Percentiles rank a stretch among this genome's conserved stretches.
phyloP scores from a whole-genome alignment of 345 rosid species.

The Boechera retrofracta region DNA sequence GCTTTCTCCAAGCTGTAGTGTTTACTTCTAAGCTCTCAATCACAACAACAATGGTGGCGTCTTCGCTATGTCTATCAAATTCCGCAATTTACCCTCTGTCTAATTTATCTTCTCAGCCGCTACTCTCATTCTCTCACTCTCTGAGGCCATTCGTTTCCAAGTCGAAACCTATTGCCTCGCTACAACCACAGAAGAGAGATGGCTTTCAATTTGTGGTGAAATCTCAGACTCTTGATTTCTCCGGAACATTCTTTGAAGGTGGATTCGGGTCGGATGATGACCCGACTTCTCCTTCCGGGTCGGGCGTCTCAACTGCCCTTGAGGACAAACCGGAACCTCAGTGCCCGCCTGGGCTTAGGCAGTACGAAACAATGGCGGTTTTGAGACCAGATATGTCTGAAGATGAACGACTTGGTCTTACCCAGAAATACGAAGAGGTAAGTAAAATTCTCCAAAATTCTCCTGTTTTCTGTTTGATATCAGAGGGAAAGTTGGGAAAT shows the following conservation, averaged over 20 bases:
- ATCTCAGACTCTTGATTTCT: conserved; percentile 74
- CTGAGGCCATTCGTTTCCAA: conserved; percentile 49
- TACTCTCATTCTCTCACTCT: conserved; percentile 52
- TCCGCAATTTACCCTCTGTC: conserved; percentile 47
- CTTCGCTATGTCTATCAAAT: conserved; percentile 50
- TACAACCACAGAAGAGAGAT: conserved; percentile 32
- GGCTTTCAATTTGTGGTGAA: conserved; percentile 36
- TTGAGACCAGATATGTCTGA: conserved; percentile 97
- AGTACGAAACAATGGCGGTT: conserved; percentile 87
- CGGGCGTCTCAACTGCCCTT: conserved; percentile 53
- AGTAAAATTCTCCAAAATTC: conserved; percentile 39
- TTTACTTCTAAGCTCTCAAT: conserved; percentile 20
- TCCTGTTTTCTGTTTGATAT: background rate
- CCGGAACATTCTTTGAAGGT: conserved; percentile 81
- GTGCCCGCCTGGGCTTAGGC: conserved; percentile 92
- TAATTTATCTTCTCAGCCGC: conserved; percentile 45
- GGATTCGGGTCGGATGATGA: conserved; percentile 77
- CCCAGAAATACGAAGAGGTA: conserved; percentile 99
- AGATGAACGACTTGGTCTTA: conserved; percentile 81
- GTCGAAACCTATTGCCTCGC: conserved; percentile 38
- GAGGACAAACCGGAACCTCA: conserved; percentile 82
- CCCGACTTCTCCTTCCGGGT: conserved; percentile 54
- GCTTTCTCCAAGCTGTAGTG: conserved; percentile 17
- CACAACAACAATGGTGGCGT: conserved; percentile 54
- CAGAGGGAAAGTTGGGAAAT: background rate